Evolutionary conservation across 2,329 filamentous ascomycete genomes (phyloP).

Genomic region (Pyrenophora graminea): DNA sequence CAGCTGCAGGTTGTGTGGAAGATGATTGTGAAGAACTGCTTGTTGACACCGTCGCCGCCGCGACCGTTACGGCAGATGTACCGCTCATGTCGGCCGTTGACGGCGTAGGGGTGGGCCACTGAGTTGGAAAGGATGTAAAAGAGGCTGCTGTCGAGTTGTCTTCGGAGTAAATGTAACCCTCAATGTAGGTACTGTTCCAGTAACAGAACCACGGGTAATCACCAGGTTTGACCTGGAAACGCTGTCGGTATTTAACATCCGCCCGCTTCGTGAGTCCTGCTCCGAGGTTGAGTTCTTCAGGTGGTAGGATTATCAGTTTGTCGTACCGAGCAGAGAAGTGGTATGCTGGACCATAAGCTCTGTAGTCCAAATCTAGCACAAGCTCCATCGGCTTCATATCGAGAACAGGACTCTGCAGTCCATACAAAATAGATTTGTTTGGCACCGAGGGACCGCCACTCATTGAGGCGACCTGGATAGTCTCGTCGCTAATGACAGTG

Average conservation of each 20-base stretch:
- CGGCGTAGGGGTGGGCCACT: constrained; percentile 25
- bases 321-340: constrained; percentile 67
- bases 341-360: constrained; percentile 62
- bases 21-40: constrained; percentile 1
- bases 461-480: constrained; percentile 27
- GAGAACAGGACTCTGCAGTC: constrained; percentile 63
- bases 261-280: constrained; percentile 26
- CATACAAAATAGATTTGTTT: constrained; percentile 58
- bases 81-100: constrained; percentile 15
- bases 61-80: constrained; percentile 13
- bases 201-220: constrained; percentile 71
- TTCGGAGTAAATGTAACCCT: constrained; percentile 68
- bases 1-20: constrained; percentile 12
- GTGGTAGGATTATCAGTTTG: constrained; percentile 63
- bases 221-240: constrained; percentile 55
- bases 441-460: constrained; percentile 39
- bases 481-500: constrained; percentile 11
- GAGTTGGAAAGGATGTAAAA: constrained; percentile 33
- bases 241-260: constrained; percentile 39
- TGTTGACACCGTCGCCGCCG: constrained; percentile 8
- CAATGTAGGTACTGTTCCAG: constrained; percentile 69
- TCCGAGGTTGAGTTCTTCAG: constrained; percentile 43
- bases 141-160: constrained; percentile 52
- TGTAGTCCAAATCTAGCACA: constrained; percentile 62
- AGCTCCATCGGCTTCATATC: constrained; percentile 56